A percentile compares a stretch with the other conserved stretches of the same genome.
phyloP scores from a whole-genome alignment of 805 yeast species.

The Candida adriatica region DNA sequence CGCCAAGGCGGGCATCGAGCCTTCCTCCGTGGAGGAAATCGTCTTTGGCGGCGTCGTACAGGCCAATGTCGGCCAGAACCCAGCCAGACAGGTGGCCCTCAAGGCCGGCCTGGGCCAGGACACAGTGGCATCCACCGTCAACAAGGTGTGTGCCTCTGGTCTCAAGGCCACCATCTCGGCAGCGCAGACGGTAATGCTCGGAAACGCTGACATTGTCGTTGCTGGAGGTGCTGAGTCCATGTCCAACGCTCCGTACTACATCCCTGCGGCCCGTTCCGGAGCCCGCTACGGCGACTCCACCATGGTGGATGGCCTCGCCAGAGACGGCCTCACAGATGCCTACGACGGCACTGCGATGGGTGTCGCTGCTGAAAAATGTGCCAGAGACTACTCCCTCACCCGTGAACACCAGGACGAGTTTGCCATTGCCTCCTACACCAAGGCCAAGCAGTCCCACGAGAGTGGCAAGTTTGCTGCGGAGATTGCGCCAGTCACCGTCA shows the following conservation, averaged over 20 bases:
- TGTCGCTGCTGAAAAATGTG: constrained; percentile 95
- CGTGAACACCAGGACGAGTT: constrained; percentile 87
- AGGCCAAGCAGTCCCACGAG: constrained; percentile 75
- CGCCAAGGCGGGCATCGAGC: constrained; percentile 67
- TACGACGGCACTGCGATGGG: constrained; percentile 91
- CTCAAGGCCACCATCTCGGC: constrained; percentile 86
- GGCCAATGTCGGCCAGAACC: constrained; percentile 94
- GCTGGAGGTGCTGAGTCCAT: constrained; percentile 98
- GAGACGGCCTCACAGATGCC: constrained; percentile 92
- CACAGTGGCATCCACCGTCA: constrained; percentile 82
- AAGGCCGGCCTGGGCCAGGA: constrained; percentile 79
- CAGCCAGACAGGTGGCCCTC: constrained; percentile 95
- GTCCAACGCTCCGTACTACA: constrained; percentile 92
- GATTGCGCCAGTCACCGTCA: constrained; percentile 81
- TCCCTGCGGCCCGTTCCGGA: constrained; percentile 81
- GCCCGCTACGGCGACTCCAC: constrained; percentile 80
- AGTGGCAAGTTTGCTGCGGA: constrained; percentile 79
- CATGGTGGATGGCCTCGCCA: constrained; percentile 81
- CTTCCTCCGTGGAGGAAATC: constrained; percentile 79
- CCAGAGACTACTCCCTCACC: constrained; percentile 65
- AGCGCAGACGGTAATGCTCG: constrained; percentile 84
- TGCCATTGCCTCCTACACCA: constrained; percentile 79
- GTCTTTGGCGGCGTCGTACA: constrained; percentile 88
- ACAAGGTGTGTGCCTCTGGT: constrained; percentile 97
- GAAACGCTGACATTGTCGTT: constrained; percentile 85